A percentile compares a stretch with the other conserved stretches of the same genome.
Conservation (phyloP, 2,329 filamentous ascomycete genomes). For the Fusarium virguliforme region DNA sequence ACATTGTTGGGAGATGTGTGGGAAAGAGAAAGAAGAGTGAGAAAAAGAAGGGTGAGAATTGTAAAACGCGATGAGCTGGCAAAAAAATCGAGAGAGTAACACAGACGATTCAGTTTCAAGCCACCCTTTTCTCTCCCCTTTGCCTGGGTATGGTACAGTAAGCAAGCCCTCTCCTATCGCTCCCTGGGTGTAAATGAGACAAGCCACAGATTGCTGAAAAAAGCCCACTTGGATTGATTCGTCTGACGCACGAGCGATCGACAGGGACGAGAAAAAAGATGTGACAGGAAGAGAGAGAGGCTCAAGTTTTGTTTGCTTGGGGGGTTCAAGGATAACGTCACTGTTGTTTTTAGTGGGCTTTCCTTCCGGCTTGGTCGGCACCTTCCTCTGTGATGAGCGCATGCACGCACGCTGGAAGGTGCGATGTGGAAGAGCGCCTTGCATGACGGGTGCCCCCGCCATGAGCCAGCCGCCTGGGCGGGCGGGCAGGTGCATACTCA, state of each 20-base stretch:
- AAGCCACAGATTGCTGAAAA: neutral
- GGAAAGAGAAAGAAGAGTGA: neutral
- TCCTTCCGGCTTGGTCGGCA: slow-evolving; percentile 3
- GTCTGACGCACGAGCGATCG: slow-evolving; percentile 6
- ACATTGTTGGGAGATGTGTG: neutral
- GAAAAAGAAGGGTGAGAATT: neutral
- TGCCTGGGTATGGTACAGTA: neutral
- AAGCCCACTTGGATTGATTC: slow-evolving; percentile 8
- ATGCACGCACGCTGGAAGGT: slow-evolving; percentile 2
- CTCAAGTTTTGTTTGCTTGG: neutral
- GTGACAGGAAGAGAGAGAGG: neutral
- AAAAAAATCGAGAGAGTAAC: slow-evolving; percentile 1
- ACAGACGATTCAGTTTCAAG: slow-evolving; percentile 13
- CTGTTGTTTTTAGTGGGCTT: neutral
- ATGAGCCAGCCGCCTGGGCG: slow-evolving; percentile 8
- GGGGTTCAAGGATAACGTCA: slow-evolving; percentile 9
- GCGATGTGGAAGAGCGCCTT: neutral
- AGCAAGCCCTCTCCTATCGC: slow-evolving; percentile 11
- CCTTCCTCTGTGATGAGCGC: too few relatives aligned
- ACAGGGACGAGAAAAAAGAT: slow-evolving; percentile 7
- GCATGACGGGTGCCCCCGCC: slow-evolving; percentile 6
- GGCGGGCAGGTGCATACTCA: neutral
- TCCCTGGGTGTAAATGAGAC: slow-evolving; percentile 4
- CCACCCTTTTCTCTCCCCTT: slow-evolving; percentile 7
- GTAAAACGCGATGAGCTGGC: slow-evolving; percentile 7